Base-by-base conservation (phyloP, 805 yeast species). In the Candida vaughaniae region DNA sequence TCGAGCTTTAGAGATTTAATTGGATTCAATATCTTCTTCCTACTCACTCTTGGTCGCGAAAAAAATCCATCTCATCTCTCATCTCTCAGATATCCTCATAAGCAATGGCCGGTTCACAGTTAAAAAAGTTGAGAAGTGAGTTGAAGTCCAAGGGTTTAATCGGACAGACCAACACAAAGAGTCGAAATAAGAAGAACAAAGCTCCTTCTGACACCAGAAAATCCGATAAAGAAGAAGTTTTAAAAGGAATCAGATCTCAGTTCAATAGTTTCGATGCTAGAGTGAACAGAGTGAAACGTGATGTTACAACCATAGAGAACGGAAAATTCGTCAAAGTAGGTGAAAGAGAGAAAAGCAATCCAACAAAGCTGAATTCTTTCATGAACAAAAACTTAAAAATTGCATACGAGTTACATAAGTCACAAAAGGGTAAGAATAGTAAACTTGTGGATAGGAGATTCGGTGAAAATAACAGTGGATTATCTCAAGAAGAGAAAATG, bases 401-500 rank as follows among this genome's bases (percentile, higher is more conserved):
- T 69, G 84, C 85, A 5, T 86, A 80, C 58, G 85, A 85, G 33
- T 75, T 78, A 15, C 80, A 75, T 48, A 76, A 73, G 56, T 59
- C 71, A n/a, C 62, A 70, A 34, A 78, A 80, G 51, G 85, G 86
- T 48, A 85, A 76, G 56, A 78, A 72, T 25, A 96, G 97, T 35
- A 87, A 86, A 2, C 53, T 93, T 10, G 59, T 79, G 2, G 99
- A 93, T 67, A 75, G 89, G 48, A 78, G 96, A 63, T 91, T 93
- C 60, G 99, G 99, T 57, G 99, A 93, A 55, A 75, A 77, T 46
- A n/a, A n/a, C n/a, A 82, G 87, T 59, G 60, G 69, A 32, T 53
- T 93, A 69, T 76, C 83, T n/a, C 80, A 80, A 9, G 98, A 93
- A 60, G 96, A 93, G 49, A 87, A 85, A 60, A 89, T 89, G 96